Conservation (phyloP, 129 eudicot species). For the Flaveria ramosissima region DNA sequence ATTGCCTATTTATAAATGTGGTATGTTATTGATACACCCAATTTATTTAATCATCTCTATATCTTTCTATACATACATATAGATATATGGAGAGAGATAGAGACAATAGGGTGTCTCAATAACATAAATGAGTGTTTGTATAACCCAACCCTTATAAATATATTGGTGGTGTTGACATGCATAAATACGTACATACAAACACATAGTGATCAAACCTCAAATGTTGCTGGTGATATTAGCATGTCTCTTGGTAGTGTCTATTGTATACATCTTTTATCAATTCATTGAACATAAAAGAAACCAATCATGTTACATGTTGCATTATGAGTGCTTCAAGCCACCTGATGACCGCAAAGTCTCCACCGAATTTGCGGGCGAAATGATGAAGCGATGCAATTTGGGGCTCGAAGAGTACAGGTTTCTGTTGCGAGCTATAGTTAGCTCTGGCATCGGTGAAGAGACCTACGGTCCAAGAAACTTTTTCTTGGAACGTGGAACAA, state of each 20-base stretch:
- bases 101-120: too few relatives aligned
- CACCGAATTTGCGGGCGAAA: constrained; percentile 38
- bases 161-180: constrained; percentile 1
- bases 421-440: constrained; percentile 46
- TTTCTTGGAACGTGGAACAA: constrained; percentile 35
- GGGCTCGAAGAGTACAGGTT: constrained; percentile 36
- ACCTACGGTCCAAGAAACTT: constrained; percentile 50
- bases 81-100: too few relatives aligned
- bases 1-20: constrained; percentile 28
- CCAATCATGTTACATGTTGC: constrained; percentile 44
- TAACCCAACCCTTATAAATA: too few relatives aligned
- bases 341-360: constrained; percentile 39
- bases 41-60: too few relatives aligned
- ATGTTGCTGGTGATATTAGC: constrained; percentile 29
- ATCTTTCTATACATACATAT: too few relatives aligned
- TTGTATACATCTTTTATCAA: constrained; percentile 28
- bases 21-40: too few relatives aligned
- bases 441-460: constrained; percentile 52
- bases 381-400: constrained; percentile 39
- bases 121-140: too few relatives aligned
- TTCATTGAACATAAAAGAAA: constrained; percentile 22
- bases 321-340: constrained; percentile 57
- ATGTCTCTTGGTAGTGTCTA: constrained; percentile 16
- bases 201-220: constrained; percentile 13
- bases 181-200: constrained; percentile 12